Conservation (phyloP, 1,284 basidiomycete genomes). For the Fomitopsis betulina region DNA sequence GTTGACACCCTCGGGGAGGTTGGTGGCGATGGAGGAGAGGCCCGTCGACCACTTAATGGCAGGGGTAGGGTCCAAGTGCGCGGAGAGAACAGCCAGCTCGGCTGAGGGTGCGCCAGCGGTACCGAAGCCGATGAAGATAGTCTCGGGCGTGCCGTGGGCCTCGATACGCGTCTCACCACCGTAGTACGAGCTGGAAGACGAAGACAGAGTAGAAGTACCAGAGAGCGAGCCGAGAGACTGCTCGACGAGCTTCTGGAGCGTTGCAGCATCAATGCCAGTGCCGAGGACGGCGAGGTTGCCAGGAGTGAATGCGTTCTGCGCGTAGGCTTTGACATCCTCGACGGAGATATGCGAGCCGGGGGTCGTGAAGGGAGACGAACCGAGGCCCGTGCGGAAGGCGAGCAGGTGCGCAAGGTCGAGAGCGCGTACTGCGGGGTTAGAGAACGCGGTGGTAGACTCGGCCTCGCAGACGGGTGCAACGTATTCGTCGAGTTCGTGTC, state of each 20-base stretch:
- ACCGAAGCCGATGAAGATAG: constrained; percentile 83
- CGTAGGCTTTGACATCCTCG: constrained; percentile 70
- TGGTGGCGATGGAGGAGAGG: constrained; percentile 59
- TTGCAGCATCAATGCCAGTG: constrained; percentile 74
- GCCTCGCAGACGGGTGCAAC: constrained; percentile 73
- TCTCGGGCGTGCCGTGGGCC: constrained; percentile 60
- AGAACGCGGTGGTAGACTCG: constrained; percentile 63
- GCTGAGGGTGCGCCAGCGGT: constrained; percentile 55
- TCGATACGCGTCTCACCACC: constrained; percentile 81
- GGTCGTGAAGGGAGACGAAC: constrained; percentile 81
- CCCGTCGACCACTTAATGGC: constrained; percentile 86
- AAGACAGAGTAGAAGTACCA: constrained; percentile 35
- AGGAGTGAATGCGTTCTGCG: constrained; percentile 67
- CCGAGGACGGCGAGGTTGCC: constrained; percentile 84
- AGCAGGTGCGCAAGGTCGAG: constrained; percentile 82
- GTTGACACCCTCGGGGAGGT: constrained; percentile 46
- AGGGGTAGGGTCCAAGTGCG: constrained; percentile 68
- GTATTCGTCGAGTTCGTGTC: constrained; percentile 84
- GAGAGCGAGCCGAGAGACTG: constrained; percentile 55
- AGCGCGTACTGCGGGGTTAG: constrained; percentile 61
- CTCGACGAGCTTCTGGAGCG: constrained; percentile 70
- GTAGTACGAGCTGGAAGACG: constrained; percentile 57
- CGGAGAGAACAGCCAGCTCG: constrained; percentile 74
- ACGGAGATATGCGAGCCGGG: constrained; percentile 63
- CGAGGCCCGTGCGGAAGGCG: constrained; percentile 90